Percentiles rank a stretch among this genome's conserved stretches.
Conservation (phyloP, 352 stramenopile genomes). For the Lagenidium giganteum region DNA sequence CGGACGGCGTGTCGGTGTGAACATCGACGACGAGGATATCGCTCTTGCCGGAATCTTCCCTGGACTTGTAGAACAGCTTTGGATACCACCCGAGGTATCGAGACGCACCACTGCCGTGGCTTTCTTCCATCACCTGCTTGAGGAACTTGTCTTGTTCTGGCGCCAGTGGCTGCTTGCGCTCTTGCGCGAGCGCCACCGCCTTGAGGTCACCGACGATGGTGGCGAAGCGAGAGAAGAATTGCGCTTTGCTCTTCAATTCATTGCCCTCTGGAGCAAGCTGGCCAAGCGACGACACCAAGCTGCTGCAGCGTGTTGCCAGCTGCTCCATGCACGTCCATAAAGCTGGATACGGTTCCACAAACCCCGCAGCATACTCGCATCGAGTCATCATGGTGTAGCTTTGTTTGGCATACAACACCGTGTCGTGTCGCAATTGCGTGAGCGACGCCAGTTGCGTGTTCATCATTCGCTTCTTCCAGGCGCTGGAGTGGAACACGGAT, state of each 20-base stretch:
- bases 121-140: slow-evolving; percentile 20
- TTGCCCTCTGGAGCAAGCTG: too few relatives aligned
- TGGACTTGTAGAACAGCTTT: slow-evolving; percentile 22
- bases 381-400: slow-evolving; percentile 10
- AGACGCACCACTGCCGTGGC: slow-evolving; percentile 11
- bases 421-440: slow-evolving; percentile 19
- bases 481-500: slow-evolving; percentile 12
- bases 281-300: too few relatives aligned
- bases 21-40: slow-evolving; percentile 26
- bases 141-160: slow-evolving; percentile 16
- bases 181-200: slow-evolving; percentile 9
- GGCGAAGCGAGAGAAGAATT: slow-evolving; percentile 15
- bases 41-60: slow-evolving; percentile 22
- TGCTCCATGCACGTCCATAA: slow-evolving; percentile 20
- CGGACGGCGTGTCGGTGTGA: slow-evolving; percentile 24
- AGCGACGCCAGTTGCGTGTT: slow-evolving; percentile 22
- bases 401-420: slow-evolving; percentile 24
- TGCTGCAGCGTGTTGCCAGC: slow-evolving; percentile 2
- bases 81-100: slow-evolving; percentile 27
- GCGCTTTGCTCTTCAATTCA: neutral
- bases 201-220: slow-evolving; percentile 7
- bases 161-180: neutral
- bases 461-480: slow-evolving; percentile 17
- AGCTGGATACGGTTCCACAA: slow-evolving; percentile 18
- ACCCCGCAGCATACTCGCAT: slow-evolving; percentile 19